Percentiles rank a stretch among this genome's conserved stretches.
Conservation (phyloP, 345 rosid genomes). For the Draba incana region DNA sequence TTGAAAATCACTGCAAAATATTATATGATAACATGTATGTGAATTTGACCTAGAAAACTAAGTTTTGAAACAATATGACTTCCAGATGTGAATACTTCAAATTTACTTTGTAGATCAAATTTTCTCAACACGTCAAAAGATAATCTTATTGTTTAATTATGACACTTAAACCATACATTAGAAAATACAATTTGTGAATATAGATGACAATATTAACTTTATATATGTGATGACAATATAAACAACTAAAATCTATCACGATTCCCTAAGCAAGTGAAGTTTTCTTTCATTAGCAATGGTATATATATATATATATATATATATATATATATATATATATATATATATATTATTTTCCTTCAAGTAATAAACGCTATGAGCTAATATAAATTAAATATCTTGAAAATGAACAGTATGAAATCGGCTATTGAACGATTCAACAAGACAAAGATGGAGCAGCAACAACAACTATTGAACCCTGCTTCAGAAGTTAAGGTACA, state of each 20-base stretch:
- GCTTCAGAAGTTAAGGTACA: conserved; percentile 69
- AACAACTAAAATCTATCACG: not conserved
- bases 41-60: conserved; percentile 19
- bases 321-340: no score
- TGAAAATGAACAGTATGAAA: conserved; percentile 55
- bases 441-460: conserved; percentile 57
- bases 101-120: not conserved
- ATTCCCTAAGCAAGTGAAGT: not conserved
- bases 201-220: not conserved
- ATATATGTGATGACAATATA: not conserved
- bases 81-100: not conserved
- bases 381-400: conserved; percentile 1
- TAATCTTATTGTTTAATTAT: not conserved
- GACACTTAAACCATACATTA: not conserved
- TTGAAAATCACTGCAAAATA: not conserved
- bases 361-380: not conserved
- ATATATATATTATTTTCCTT: not conserved
- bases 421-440: conserved; percentile 63
- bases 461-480: conserved; percentile 55
- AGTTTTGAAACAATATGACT: conserved; percentile 7
- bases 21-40: not conserved
- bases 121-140: not conserved
- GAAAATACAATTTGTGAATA: not conserved
- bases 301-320: no score
- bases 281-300: not conserved